A percentile compares a stretch with the other conserved stretches of the same genome.
These are phyloP conservation scores for Fusarium burgessii DNA, from an alignment of 2,329 filamentous ascomycete genomes.

Conservation along the genomic window DNA sequence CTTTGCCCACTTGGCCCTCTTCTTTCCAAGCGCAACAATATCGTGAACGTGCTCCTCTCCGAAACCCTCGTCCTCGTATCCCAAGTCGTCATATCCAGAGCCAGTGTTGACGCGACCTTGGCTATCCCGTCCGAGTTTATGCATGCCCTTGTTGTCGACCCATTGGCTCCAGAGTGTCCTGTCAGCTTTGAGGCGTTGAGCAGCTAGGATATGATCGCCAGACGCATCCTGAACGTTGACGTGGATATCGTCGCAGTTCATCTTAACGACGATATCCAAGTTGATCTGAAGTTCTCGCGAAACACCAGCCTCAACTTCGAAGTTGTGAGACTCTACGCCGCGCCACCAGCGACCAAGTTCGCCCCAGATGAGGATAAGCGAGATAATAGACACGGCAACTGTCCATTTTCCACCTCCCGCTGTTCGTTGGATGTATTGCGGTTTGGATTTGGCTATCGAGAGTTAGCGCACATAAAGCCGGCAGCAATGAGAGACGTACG, in stretches of 20 bases:
- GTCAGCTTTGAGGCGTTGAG: slow-evolving; percentile 77
- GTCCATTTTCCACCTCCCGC: slow-evolving; percentile 95
- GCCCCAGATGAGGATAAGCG: slow-evolving; percentile 78
- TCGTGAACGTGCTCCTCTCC: slow-evolving; percentile 90
- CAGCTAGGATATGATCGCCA: slow-evolving; percentile 90
- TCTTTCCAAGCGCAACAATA: slow-evolving; percentile 78
- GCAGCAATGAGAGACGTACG: slow-evolving; percentile 67
- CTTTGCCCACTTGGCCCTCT: slow-evolving; percentile 76
- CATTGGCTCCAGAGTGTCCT: slow-evolving; percentile 85
- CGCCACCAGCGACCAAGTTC: slow-evolving; percentile 87
- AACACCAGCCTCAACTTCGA: slow-evolving; percentile 92
- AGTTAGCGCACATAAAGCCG: slow-evolving; percentile 25
- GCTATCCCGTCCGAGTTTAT: slow-evolving; percentile 67
- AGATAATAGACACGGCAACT: slow-evolving; percentile 80
- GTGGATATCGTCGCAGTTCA: slow-evolving; percentile 90
- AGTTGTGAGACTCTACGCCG: slow-evolving; percentile 87
- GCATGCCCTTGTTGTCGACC: slow-evolving; percentile 77
- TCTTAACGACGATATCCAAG: slow-evolving; percentile 89
- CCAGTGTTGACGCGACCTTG: slow-evolving; percentile 65
- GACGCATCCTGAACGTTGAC: slow-evolving; percentile 97
- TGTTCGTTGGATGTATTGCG: slow-evolving; percentile 88
- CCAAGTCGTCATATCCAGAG: slow-evolving; percentile 60
- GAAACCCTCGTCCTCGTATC: slow-evolving; percentile 72
- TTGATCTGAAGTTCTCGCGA: slow-evolving; percentile 93
- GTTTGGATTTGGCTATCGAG: slow-evolving; percentile 88